Evolutionary conservation across 2,329 filamentous ascomycete species (phyloP), one percentile per base, ranked within the genome.

Genomic region (Magnaporthiopsis incrustans): DNA sequence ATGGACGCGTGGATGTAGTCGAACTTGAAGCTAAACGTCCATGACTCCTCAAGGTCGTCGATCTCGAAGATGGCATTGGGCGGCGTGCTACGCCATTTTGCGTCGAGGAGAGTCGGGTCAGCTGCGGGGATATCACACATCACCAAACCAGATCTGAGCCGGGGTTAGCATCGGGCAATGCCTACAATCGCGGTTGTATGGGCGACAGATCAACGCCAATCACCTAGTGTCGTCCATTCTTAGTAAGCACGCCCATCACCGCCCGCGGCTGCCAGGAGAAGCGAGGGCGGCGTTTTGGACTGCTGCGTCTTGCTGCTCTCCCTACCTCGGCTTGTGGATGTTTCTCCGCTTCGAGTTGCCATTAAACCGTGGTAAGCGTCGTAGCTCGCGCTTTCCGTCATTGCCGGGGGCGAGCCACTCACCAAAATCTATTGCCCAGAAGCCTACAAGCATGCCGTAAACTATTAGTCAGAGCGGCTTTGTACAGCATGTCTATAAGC

Each of bases 401-500:
- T 18, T 2, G 4, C 12, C 35, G 4, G 35, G 35, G 35, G 35
- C 10, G 12, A 14, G 60, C 18, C 30, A 56, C 70, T 66, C 63
- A 71, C 71, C 69, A 65, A 72, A 73, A 59, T 73, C 71, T 27
- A 71, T 65, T 14, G 66, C 69, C 71, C 71, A 71, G 64, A 68
- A 68, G 10, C 71, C 70, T 70, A 15, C n/a, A 14, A 38, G 35
- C 15, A 18, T 38, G 14, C 18, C 35, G 35, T 14, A 38, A 38
- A 38, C 12, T 12, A 18, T 38, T 38, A 14, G 14, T 38, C 35
- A 38, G 35, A 38, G 18, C 2, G 27, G 35, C 35, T 38, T 18
- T 18, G 6, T 38, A 15, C 14, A 1, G 35, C 11, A 38, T 14
- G 35, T 38, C 14, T 18, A 18, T 3, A 38, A 1, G 4, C 15